Base-by-base conservation (phyloP, 2,329 filamentous ascomycete genomes). In the Stagonosporopsis rhizophila region DNA sequence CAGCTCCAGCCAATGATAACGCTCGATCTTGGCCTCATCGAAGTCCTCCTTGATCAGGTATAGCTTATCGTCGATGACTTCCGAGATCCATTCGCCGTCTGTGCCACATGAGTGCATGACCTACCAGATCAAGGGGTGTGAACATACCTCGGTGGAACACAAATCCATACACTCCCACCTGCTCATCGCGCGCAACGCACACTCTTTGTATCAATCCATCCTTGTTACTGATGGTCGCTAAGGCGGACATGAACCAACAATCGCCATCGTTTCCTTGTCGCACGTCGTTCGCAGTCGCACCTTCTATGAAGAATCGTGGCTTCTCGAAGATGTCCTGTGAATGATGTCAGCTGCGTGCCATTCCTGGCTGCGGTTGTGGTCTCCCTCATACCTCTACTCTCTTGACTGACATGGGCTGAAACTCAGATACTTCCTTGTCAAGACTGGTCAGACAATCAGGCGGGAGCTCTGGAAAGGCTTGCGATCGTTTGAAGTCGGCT, bases 71-170 rank as follows among this genome's bases (percentile, higher is more conserved):
- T 96, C 92, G 56, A 96, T 87, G 59, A 96, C 93, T 55, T 90
- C 92, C 66, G 92, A 92, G 53, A 94, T 90, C 92, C 92, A 96
- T 75, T 95, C 91, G 49, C 92, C 92, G 65, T 94, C 91, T 85
- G 62, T 44, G 42, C 44, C 14, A 52, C 15, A 58, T 75, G 40
- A 75, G 72, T 59, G 39, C 28, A 45, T 50, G 52, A 47, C 54
- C 44, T 48, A 34, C 46, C 42, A 6, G 34, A 45, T 12, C 32
- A 38, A 52, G n/a, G 25, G 25, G 8, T 28, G 12, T 7, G 49
- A 40, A 30, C 73, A 60, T 74, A 81, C 84, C 85, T 63, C 90
- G 84, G 74, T 90, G 86, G 70, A 95, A 94, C 11, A 95, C 90
- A 63, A 95, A 95, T 1, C 91, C 91, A 64, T 95, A 95, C 1